phyloP scores from a whole-genome alignment of 1,284 basidiomycete species.

The Phellopilus nigrolimitatus region DNA sequence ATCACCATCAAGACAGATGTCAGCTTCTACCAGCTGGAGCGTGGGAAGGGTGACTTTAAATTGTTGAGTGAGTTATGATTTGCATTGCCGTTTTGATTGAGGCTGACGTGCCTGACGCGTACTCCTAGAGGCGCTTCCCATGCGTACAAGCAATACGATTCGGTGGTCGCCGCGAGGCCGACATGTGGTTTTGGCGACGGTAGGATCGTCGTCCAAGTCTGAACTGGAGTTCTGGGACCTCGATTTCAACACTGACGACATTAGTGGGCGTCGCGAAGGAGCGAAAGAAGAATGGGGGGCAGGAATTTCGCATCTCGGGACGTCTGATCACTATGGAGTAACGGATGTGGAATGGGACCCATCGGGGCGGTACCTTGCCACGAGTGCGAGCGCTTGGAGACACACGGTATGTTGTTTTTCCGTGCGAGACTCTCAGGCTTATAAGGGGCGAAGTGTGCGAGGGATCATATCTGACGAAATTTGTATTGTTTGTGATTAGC shows the following conservation, averaged over 20 bases:
- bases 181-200: slow-evolving; percentile 92
- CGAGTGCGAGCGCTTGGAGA: slow-evolving; percentile 93
- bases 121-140: slow-evolving; percentile 66
- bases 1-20: slow-evolving; percentile 95
- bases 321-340: slow-evolving; percentile 96
- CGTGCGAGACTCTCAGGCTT: slow-evolving; percentile 6
- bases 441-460: slow-evolving; percentile 6
- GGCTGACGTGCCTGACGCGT: slow-evolving; percentile 14
- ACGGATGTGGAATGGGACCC: slow-evolving; percentile 99
- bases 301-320: slow-evolving; percentile 82
- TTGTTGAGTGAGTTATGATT: slow-evolving; percentile 60
- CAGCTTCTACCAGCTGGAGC: slow-evolving; percentile 94
- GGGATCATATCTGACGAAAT: background rate
- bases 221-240: slow-evolving; percentile 99
- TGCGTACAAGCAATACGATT: slow-evolving; percentile 91
- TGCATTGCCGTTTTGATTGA: slow-evolving; percentile 5
- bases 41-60: slow-evolving; percentile 92
- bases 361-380: slow-evolving; percentile 89
- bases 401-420: slow-evolving; percentile 64
- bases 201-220: slow-evolving; percentile 92
- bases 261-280: slow-evolving; percentile 50
- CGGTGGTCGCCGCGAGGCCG: slow-evolving; percentile 97
- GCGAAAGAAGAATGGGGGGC: slow-evolving; percentile 79
- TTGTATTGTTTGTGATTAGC: slow-evolving; percentile 41
- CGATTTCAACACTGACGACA: slow-evolving; percentile 82